Evolutionary conservation across 352 stramenopile genomes (phyloP), one percentile per base, ranked within the genome.

Genomic region (Globisporangium mamillatum): DNA sequence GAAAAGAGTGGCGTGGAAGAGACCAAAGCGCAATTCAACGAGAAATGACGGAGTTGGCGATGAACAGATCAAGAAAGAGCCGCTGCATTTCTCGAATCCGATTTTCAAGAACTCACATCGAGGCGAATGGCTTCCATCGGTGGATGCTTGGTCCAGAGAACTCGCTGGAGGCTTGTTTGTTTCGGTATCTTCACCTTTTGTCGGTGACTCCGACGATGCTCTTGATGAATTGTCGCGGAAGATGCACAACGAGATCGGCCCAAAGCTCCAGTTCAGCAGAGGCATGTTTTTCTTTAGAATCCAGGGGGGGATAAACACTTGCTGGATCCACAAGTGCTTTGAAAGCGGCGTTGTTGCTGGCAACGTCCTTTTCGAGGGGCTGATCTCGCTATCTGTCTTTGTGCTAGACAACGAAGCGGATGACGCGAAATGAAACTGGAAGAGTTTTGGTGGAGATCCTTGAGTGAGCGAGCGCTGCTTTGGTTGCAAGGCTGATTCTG

Each of bases 241-340:
- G 1, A 92, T 60, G 7, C 70, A 67, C 0, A 91, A 8, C 7
- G 75, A 80, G 22, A 92, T 64, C 0, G 71, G 68, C 3, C 82
- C 82, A 4, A 91, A 54, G 34, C 76, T 77, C 80, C 80, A 92
- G 60, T 92, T 92, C 14, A 91, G 38, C 8, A 86, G 59, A 3
- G 84, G 84, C 18, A 88, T 22, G 1, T 41, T 50, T 3, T 69
- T 73, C 6, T 64, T 60, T 4, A 77, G 55, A 36, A 84, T 48
- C 68, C 63, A 80, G 4, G 69, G 25, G 1, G 78, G 76, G 1
- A 86, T 64, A 22, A 86, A 73, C 32, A 67, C 68, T 63, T 81
- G 68, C 27, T 81, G 56, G 29, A 80, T 58, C 74, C 69, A 81
- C 25, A 61, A 36, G 22, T 78, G 75, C 34, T 71, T 77, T 0